These are phyloP conservation scores for Tubosaeta sp. DNA, from an alignment of 768 basidiomycete genomes.

Conservation along the genomic window DNA sequence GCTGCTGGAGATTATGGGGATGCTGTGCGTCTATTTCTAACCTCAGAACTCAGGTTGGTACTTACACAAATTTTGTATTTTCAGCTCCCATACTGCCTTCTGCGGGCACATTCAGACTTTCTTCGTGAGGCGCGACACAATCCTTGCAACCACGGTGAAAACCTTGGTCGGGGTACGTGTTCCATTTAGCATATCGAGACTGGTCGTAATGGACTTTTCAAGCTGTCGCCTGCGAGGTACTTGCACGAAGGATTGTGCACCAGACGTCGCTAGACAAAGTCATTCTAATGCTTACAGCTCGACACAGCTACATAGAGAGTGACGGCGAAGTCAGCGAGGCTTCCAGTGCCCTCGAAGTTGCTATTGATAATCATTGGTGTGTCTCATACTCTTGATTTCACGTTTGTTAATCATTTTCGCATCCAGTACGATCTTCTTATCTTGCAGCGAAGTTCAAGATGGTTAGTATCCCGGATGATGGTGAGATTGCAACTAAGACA, in stretches of 20 bases:
- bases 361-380: conserved; percentile 90
- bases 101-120: conserved; percentile 76
- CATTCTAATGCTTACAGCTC: conserved; percentile 68
- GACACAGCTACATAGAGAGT: conserved; percentile 64
- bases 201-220: conserved; percentile 22
- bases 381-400: conserved; percentile 1
- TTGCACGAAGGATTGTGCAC: conserved; percentile 80
- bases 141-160: conserved; percentile 86
- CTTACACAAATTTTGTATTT: not conserved
- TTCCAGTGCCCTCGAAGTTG: conserved; percentile 77
- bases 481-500: conserved; percentile 4
- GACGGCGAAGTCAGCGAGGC: conserved; percentile 77
- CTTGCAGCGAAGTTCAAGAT: conserved; percentile 81
- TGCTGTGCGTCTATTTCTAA: conserved; percentile 49
- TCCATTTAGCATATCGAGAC: not conserved
- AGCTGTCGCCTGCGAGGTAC: conserved; percentile 78
- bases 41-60: not conserved
- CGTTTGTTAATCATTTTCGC: conserved; percentile 1
- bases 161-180: conserved; percentile 64
- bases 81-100: conserved; percentile 78
- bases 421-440: conserved; percentile 72
- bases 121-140: conserved; percentile 77
- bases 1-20: conserved; percentile 88
- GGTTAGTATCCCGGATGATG: conserved; percentile 38
- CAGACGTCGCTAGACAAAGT: conserved; percentile 58